Percentiles rank a stretch among this genome's conserved stretches.
Conservation (phyloP, 805 yeast genomes). For the Nakazawaea siamensis region DNA sequence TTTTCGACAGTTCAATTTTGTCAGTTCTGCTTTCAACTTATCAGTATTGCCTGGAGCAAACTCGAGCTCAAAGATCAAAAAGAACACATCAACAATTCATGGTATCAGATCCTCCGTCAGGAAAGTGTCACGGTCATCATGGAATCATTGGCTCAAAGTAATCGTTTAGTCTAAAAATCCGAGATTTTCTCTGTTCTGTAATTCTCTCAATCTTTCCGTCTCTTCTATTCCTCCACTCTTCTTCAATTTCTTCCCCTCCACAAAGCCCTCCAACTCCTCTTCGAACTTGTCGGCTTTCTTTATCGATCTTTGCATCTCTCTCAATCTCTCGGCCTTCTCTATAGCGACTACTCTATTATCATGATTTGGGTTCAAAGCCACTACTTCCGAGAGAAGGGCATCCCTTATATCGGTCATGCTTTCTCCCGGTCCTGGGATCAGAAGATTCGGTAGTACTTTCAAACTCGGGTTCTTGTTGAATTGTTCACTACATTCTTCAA, state of each 20-base stretch:
- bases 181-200: constrained; percentile 66
- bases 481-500: constrained; percentile 74
- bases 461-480: constrained; percentile 53
- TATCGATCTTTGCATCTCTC: constrained; percentile 62
- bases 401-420: constrained; percentile 55
- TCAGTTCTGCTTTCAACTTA: no score
- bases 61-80: neutral
- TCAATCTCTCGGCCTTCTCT: constrained; percentile 72
- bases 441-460: constrained; percentile 29
- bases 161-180: constrained; percentile 14
- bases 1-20: no score
- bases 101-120: neutral
- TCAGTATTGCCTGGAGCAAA: no score
- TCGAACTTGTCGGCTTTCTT: constrained; percentile 58
- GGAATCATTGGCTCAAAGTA: neutral
- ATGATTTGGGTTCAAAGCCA: constrained; percentile 74
- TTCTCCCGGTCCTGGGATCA: constrained; percentile 46
- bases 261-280: constrained; percentile 81
- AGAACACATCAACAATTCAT: no score
- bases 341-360: constrained; percentile 83
- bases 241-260: constrained; percentile 66
- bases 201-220: constrained; percentile 58
- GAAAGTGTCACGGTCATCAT: neutral
- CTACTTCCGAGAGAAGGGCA: constrained; percentile 75
- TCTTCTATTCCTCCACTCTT: constrained; percentile 88